Evolutionary conservation across 306 rosid genomes (phyloP).

Genomic region (Cicer chorassanicum): DNA sequence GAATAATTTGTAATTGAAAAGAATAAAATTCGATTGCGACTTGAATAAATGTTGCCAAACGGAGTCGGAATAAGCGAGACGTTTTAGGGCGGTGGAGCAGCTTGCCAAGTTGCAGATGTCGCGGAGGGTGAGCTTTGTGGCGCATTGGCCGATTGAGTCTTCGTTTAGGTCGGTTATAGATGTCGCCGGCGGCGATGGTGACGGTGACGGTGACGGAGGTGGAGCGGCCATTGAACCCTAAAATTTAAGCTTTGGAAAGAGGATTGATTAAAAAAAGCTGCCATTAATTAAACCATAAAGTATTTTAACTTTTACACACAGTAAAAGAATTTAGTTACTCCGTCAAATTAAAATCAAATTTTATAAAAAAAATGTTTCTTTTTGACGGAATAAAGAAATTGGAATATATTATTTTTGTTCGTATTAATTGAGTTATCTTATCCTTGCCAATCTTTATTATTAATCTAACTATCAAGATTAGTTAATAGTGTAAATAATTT

Average conservation of each 20-base stretch:
- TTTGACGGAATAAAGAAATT: too few relatives aligned
- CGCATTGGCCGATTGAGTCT: slow-evolving; percentile 69
- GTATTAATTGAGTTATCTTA: too few relatives aligned
- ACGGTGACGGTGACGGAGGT: neutral
- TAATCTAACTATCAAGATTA: too few relatives aligned
- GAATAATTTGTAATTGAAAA: neutral
- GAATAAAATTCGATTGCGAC: slow-evolving; percentile 35
- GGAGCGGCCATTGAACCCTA: slow-evolving; percentile 50
- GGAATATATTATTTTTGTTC: too few relatives aligned
- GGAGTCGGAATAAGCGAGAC: slow-evolving; percentile 71
- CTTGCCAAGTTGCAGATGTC: slow-evolving; percentile 74
- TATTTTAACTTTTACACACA: too few relatives aligned
- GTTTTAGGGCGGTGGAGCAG: slow-evolving; percentile 67
- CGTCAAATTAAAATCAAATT: too few relatives aligned
- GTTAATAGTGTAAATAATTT: too few relatives aligned
- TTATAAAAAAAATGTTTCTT: too few relatives aligned
- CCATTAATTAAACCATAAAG: too few relatives aligned
- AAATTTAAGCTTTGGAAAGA: neutral
- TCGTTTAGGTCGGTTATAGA: slow-evolving; percentile 57
- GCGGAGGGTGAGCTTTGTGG: slow-evolving; percentile 53
- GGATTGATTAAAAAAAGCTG: neutral
- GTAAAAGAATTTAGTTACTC: too few relatives aligned
- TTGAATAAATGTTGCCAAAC: slow-evolving; percentile 71
- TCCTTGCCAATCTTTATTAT: too few relatives aligned
- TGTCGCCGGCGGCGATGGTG: slow-evolving; percentile 36